Evolutionary conservation across 805 yeast species (phyloP).

Genomic region (Scheffersomyces amazonensis): DNA sequence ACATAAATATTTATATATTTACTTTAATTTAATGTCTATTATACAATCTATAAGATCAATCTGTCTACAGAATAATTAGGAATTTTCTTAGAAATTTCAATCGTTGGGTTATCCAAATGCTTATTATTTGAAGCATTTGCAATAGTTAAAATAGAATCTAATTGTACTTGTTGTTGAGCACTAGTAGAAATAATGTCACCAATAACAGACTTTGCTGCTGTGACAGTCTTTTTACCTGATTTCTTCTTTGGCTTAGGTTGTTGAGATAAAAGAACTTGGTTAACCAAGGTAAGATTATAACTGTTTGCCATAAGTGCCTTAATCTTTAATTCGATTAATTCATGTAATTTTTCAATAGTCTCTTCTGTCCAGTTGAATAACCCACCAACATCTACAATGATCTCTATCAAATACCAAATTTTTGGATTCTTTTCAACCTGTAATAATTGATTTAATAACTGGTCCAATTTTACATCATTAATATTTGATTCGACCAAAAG

Average conservation of each 20-base stretch:
- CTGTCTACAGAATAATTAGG: constrained; percentile 57
- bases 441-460: constrained; percentile 32
- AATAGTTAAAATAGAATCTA: constrained; percentile 32
- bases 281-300: constrained; percentile 44
- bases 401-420: constrained; percentile 61
- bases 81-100: constrained; percentile 37
- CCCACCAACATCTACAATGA: constrained; percentile 72
- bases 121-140: constrained; percentile 24
- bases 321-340: constrained; percentile 46
- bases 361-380: constrained; percentile 61
- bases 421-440: constrained; percentile 42
- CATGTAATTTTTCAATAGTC: constrained; percentile 43
- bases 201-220: constrained; percentile 15
- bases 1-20: too few relatives aligned
- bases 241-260: constrained; percentile 16
- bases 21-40: too few relatives aligned
- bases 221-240: constrained; percentile 15
- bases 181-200: constrained; percentile 23
- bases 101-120: constrained; percentile 25
- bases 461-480: constrained; percentile 30
- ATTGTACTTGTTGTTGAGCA: constrained; percentile 21
- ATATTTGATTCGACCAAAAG: constrained; percentile 28
- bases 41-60: constrained; percentile 1
- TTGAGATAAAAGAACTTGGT: constrained; percentile 34
- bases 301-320: constrained; percentile 41